These are phyloP conservation scores for Reutealis trisperma DNA, from an alignment of 345 rosid species.

Conservation along the genomic window DNA sequence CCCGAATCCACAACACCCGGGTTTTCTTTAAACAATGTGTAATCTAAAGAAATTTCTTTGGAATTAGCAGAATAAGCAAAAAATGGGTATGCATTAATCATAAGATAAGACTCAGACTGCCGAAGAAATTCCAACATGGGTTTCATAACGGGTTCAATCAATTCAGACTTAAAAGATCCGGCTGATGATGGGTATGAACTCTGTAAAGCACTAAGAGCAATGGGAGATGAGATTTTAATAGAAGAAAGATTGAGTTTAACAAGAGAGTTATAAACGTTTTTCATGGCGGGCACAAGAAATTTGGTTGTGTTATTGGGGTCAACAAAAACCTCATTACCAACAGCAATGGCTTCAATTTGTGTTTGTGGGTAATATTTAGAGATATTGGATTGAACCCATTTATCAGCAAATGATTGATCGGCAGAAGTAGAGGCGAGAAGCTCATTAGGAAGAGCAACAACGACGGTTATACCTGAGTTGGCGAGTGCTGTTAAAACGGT, in stretches of 20 bases:
- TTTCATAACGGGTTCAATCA: conserved; percentile 65
- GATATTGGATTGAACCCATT: conserved; percentile 74
- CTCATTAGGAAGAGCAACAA: conserved; percentile 83
- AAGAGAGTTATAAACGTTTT: conserved; percentile 59
- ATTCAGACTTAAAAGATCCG: conserved; percentile 68
- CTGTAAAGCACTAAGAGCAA: conserved; percentile 63
- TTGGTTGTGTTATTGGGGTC: conserved; percentile 66
- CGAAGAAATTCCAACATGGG: conserved; percentile 75
- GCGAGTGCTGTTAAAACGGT: conserved; percentile 67
- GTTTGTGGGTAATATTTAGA: conserved; percentile 48
- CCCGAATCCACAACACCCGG: conserved; percentile 75
- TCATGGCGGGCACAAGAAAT: conserved; percentile 85
- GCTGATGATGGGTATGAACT: conserved; percentile 80
- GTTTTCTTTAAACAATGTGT: conserved; percentile 67
- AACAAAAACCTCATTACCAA: conserved; percentile 89
- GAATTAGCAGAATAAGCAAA: conserved; percentile 75
- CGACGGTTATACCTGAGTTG: conserved; percentile 58
- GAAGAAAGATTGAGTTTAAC: conserved; percentile 49
- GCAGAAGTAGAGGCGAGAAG: conserved; percentile 63
- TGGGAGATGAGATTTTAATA: conserved; percentile 71
- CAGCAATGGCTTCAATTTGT: conserved; percentile 72
- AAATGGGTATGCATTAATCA: conserved; percentile 88
- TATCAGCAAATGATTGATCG: conserved; percentile 71
- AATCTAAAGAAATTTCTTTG: conserved; percentile 62
- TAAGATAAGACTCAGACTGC: conserved; percentile 60